Evolutionary conservation across 257 asterid genomes (phyloP).

Genomic region (Solanum pennellii): DNA sequence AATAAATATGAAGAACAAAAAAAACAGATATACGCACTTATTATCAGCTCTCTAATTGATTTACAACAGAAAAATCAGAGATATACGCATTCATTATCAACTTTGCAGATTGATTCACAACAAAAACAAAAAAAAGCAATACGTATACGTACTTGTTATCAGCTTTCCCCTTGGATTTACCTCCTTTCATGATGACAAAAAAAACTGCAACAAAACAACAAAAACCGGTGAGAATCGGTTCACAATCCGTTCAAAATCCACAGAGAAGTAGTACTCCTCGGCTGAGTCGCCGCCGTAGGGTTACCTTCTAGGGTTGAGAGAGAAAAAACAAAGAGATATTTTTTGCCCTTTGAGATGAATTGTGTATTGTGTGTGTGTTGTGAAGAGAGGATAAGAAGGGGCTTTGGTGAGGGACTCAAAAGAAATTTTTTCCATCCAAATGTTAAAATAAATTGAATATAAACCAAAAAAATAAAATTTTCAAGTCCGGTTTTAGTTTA

Average conservation of each 20-base stretch:
- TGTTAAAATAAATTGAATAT: not conserved
- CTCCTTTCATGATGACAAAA: slow-evolving; percentile 45
- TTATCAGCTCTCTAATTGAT: slow-evolving; percentile 17
- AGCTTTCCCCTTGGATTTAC: slow-evolving; percentile 49
- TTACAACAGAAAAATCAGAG: not conserved
- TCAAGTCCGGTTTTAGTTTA: slow-evolving; percentile 73
- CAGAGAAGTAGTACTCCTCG: slow-evolving; percentile 10
- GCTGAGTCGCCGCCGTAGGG: slow-evolving; percentile 5
- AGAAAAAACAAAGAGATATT: slow-evolving; percentile 18
- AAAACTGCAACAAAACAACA: slow-evolving; percentile 15
- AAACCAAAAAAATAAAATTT: not conserved
- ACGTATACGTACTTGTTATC: slow-evolving; percentile 43
- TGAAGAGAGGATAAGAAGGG: slow-evolving; percentile 41
- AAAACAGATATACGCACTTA: not conserved
- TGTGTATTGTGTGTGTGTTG: slow-evolving; percentile 19
- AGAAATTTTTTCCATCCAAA: not conserved
- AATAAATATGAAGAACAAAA: not conserved
- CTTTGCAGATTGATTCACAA: not conserved
- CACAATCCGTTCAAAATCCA: slow-evolving; percentile 5
- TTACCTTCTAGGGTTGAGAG: slow-evolving; percentile 14
- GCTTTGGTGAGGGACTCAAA: slow-evolving; percentile 33
- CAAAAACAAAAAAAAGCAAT: not conserved
- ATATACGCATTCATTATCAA: not conserved
- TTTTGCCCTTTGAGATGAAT: slow-evolving; percentile 15
- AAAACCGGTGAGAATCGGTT: slow-evolving; percentile 21